Evolutionary conservation across 2,329 filamentous ascomycete species (phyloP), one percentile per base, ranked within the genome.

Genomic region (Thermomyces lanuginosus): DNA sequence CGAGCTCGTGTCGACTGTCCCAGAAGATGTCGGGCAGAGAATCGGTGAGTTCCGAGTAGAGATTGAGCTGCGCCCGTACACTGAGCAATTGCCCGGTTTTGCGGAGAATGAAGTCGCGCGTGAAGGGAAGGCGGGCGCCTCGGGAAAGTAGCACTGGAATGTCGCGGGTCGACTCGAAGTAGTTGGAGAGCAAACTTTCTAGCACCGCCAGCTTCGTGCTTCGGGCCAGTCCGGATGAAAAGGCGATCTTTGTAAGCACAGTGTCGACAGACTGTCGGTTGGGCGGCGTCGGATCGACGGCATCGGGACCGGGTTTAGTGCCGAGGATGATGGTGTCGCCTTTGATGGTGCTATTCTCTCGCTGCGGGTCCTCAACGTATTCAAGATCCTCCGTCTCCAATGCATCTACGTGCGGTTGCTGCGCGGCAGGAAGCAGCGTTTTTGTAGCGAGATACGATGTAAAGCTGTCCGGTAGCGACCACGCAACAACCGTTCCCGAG

Each of bases 1-100:
- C 80, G 2, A 93, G 69, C 50, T 93, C 84, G 41, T 89, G 77
- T 26, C 73, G 69, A 40, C 70, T 78, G 51, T 98, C 89, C 89
- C 89, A 98, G 57, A 98, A 93, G 23, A 95, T 72, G 53, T 98
- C 89, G 0, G 89, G 89, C 10, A 95, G 65, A 10, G 80, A 82
- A 55, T 98, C 89, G 0, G 89, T 95, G 17, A 98, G 69, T 53
- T 95, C 89, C 1, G 82, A 92, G 58, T 95, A 95, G 41, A 95
- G 76, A 47, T 98, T 98, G 25, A 98, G 65, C 44, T 92, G 83
- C 1, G 86, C 86, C 24, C 89, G 76, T 27, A 95, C 72, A 43
- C 75, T 77, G 10, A 95, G 68, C 5, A 98, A 65, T 52, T 95
- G 82, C 33, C 89, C 89, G 0, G 89, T 95, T 55, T 93, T 92